Percentiles rank a stretch among this genome's conserved stretches.
phyloP scores from a whole-genome alignment of 2,329 filamentous ascomycete species.

The Ramularia collo-cygni region DNA sequence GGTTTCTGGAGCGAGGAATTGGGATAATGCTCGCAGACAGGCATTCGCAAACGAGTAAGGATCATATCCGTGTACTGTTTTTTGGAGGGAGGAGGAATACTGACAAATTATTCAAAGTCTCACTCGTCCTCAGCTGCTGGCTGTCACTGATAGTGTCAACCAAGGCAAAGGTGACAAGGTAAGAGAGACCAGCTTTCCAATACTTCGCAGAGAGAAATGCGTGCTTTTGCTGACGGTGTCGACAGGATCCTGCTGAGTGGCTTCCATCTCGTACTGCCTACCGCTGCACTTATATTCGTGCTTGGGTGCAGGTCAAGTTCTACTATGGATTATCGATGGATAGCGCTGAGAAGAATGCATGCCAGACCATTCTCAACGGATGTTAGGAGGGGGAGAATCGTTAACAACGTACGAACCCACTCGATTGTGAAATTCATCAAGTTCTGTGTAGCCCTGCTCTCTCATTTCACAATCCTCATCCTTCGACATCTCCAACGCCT shows the following conservation, averaged over 20 bases:
- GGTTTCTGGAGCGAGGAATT: conserved; percentile 59
- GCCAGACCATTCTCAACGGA: conserved; percentile 49
- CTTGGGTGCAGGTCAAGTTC: conserved; percentile 73
- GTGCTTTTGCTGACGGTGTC: too few species aligned
- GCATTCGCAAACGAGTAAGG: conserved; percentile 54
- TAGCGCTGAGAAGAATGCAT: conserved; percentile 55
- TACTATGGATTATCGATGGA: conserved; percentile 64
- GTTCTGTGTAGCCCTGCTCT: too few species aligned
- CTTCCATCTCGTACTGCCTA: conserved; percentile 64
- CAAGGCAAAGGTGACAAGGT: conserved; percentile 65
- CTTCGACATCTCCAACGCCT: not conserved
- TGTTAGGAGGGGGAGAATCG: conserved; percentile 49
- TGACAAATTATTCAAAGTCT: conserved; percentile 52
- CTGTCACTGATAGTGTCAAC: conserved; percentile 74
- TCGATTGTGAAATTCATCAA: too few species aligned
- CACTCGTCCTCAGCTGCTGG: conserved; percentile 66
- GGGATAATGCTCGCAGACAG: conserved; percentile 62
- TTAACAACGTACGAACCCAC: too few species aligned
- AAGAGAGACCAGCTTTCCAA: too few species aligned
- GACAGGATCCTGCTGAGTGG: conserved; percentile 63
- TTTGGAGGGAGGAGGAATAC: too few species aligned
- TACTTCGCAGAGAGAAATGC: too few species aligned
- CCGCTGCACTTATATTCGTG: conserved; percentile 70
- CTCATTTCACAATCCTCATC: not conserved
- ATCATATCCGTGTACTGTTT: too few species aligned